Evolutionary conservation across 2,329 filamentous ascomycete species (phyloP).

Genomic region (Aspergillus spinulosporus): DNA sequence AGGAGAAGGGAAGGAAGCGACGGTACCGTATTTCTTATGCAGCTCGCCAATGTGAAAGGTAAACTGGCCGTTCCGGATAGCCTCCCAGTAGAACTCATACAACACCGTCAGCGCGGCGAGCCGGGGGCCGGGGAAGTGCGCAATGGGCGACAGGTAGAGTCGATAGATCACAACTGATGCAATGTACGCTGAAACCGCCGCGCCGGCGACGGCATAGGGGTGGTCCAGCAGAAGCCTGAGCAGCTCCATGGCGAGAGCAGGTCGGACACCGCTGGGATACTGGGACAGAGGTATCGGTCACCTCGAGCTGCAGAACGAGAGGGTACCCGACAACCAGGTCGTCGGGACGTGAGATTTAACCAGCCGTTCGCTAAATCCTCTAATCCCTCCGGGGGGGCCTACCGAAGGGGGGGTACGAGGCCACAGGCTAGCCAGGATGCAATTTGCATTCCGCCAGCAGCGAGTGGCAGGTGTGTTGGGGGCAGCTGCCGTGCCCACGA

Average conservation of each 20-base stretch:
- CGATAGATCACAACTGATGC: constrained; percentile 10
- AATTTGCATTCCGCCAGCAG: too few relatives aligned
- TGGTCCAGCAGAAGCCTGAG: constrained; percentile 8
- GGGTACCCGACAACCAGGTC: constrained; percentile 2
- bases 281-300: neutral
- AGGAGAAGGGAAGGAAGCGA: neutral
- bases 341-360: neutral
- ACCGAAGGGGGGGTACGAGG: too few relatives aligned
- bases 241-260: constrained; percentile 5
- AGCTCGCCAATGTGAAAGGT: constrained; percentile 14
- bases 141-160: constrained; percentile 11
- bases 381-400: too few relatives aligned
- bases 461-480: too few relatives aligned
- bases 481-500: too few relatives aligned
- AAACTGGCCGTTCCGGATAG: constrained; percentile 11
- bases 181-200: neutral
- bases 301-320: constrained; percentile 2
- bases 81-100: constrained; percentile 19
- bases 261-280: too few relatives aligned
- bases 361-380: too few relatives aligned
- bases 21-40: constrained; percentile 17
- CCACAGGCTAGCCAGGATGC: too few relatives aligned
- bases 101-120: constrained; percentile 9
- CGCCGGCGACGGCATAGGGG: constrained; percentile 3
- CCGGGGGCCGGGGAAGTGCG: constrained; percentile 14